Evolutionary conservation across 768 basidiomycete species (phyloP).

Genomic region (Termitomyces sp.): DNA sequence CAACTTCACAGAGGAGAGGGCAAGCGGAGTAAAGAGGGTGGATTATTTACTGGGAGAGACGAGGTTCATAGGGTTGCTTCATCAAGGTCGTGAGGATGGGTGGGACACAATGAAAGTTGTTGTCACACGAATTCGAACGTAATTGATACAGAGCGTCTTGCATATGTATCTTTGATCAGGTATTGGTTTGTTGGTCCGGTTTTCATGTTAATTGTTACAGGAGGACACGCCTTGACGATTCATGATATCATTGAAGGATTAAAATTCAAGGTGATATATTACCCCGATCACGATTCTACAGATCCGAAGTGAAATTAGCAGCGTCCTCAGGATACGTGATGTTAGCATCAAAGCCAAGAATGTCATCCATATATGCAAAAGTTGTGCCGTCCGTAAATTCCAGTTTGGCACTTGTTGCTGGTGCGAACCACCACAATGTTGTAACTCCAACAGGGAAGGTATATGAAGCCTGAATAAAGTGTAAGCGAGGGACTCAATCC

Average conservation of each 20-base stretch:
- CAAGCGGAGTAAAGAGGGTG: background rate
- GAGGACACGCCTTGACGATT: too few relatives aligned
- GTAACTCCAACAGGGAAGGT: conserved; percentile 77
- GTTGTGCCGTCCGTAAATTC: background rate
- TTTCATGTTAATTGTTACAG: too few relatives aligned
- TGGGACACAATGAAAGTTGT: background rate
- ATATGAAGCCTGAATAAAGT: conserved; percentile 44
- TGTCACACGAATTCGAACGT: background rate
- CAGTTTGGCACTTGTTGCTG: conserved; percentile 3
- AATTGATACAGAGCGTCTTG: background rate
- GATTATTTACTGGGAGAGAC: conserved; percentile 1
- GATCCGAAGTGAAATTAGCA: background rate
- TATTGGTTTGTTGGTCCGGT: too few relatives aligned
- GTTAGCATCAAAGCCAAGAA: conserved; percentile 7
- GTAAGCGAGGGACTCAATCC: background rate
- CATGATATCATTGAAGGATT: too few relatives aligned
- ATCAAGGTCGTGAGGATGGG: background rate
- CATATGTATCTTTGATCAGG: background rate
- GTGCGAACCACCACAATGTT: conserved; percentile 46
- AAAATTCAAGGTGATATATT: too few relatives aligned
- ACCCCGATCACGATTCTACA: background rate
- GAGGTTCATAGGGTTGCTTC: background rate
- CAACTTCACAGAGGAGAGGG: background rate
- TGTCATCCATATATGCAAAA: background rate
- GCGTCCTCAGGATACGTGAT: background rate